These are phyloP conservation scores for Pyrenula aspistea DNA, from an alignment of 495 filamentous ascomycete genomes.

Conservation along the genomic window DNA sequence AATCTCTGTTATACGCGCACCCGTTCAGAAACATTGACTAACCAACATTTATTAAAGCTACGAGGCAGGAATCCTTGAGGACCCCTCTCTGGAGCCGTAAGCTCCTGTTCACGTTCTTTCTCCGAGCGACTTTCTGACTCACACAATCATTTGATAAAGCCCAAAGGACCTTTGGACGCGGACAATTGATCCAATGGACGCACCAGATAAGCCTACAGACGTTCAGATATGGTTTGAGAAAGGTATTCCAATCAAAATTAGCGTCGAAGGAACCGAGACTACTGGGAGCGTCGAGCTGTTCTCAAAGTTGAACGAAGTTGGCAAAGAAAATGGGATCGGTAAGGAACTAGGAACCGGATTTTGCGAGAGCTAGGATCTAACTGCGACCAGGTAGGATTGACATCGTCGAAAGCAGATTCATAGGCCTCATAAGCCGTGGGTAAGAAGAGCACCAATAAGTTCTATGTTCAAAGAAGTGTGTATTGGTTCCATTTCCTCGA, in stretches of 20 bases:
- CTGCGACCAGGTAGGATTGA: slow-evolving; percentile 87
- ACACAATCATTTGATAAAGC: too few relatives aligned
- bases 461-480: too few relatives aligned
- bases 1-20: too few relatives aligned
- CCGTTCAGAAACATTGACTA: too few relatives aligned
- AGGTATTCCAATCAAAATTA: slow-evolving; percentile 66
- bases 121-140: too few relatives aligned
- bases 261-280: slow-evolving; percentile 39
- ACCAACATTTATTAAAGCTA: too few relatives aligned
- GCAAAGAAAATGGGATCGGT: slow-evolving; percentile 45
- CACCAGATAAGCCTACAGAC: slow-evolving; percentile 64
- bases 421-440: slow-evolving; percentile 78
- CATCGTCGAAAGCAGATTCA: slow-evolving; percentile 83
- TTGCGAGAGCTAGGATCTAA: too few relatives aligned
- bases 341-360: background rate
- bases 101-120: too few relatives aligned
- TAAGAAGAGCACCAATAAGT: too few relatives aligned
- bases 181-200: slow-evolving; percentile 63
- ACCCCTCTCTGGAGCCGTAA: slow-evolving; percentile 28
- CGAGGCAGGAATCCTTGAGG: slow-evolving; percentile 72
- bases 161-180: slow-evolving; percentile 28
- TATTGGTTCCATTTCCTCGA: too few relatives aligned
- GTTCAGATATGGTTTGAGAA: slow-evolving; percentile 75
- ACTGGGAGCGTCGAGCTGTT: slow-evolving; percentile 75
- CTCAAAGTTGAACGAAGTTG: slow-evolving; percentile 67